Conservation (phyloP, 345 rosid genomes). For the Ceriops tagal region DNA sequence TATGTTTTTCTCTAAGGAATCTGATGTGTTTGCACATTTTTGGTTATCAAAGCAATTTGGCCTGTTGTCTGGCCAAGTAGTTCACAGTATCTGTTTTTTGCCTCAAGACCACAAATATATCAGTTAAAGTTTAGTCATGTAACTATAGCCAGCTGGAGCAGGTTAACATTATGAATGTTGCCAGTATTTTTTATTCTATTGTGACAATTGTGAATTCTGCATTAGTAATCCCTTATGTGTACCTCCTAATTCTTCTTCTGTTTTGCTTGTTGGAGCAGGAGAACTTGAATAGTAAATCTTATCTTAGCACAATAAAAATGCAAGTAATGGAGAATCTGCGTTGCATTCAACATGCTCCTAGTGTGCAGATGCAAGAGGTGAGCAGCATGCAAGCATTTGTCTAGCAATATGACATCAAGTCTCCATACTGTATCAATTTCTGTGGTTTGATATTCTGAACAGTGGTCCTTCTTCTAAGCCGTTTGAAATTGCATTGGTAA, state of each 20-base stretch:
- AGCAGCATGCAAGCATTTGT: constrained; percentile 13
- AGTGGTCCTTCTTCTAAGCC: not conserved
- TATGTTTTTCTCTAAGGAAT: constrained; percentile 31
- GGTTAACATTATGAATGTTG: not conserved
- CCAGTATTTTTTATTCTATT: not conserved
- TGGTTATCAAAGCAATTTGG: not conserved
- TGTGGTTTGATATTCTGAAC: not conserved
- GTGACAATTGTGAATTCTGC: not conserved
- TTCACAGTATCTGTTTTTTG: not conserved
- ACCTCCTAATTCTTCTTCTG: constrained; percentile 3
- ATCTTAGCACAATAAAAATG: constrained; percentile 71
- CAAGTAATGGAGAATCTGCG: constrained; percentile 93
- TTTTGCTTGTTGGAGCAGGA: constrained; percentile 53
- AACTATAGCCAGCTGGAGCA: not conserved
- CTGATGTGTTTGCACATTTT: not conserved
- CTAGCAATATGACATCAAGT: not conserved
- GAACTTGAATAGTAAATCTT: constrained; percentile 81
- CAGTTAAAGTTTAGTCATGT: not conserved
- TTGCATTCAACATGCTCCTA: constrained; percentile 86
- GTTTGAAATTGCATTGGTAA: no score
- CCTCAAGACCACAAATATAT: not conserved
- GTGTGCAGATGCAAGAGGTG: constrained; percentile 98
- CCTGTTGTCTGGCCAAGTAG: constrained; percentile 3
- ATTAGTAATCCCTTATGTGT: not conserved
- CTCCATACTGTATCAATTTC: not conserved